phyloP scores from a whole-genome alignment of 768 basidiomycete genomes.

The Mycena chlorophos region DNA sequence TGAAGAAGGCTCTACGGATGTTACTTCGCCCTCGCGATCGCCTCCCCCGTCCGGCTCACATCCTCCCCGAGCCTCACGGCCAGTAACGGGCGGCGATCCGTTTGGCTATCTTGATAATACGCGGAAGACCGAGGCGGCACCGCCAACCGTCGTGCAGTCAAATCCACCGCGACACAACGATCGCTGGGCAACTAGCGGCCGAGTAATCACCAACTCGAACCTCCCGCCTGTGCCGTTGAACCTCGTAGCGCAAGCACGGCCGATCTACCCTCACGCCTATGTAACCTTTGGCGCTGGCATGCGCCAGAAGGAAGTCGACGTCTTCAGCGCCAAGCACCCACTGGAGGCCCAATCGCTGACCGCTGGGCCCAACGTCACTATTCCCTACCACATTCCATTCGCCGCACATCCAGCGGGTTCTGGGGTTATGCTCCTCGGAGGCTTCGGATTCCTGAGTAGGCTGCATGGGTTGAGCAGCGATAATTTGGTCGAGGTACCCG shows the following conservation, averaged over 20 bases:
- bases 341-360: slow-evolving; percentile 60
- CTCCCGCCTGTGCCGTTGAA: slow-evolving; percentile 36
- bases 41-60: slow-evolving; percentile 9
- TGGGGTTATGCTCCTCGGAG: slow-evolving; percentile 79
- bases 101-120: slow-evolving; percentile 58
- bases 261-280: slow-evolving; percentile 70
- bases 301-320: slow-evolving; percentile 82
- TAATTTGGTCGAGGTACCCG: slow-evolving; percentile 74
- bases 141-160: slow-evolving; percentile 32
- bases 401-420: slow-evolving; percentile 80
- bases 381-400: slow-evolving; percentile 82
- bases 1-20: slow-evolving; percentile 27
- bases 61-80: slow-evolving; percentile 8
- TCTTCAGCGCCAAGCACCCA: slow-evolving; percentile 67
- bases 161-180: slow-evolving; percentile 38
- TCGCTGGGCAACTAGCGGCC: slow-evolving; percentile 31
- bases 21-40: slow-evolving; percentile 30
- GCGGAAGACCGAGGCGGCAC: slow-evolving; percentile 31
- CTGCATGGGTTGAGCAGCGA: slow-evolving; percentile 86
- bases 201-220: slow-evolving; percentile 28
- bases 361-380: slow-evolving; percentile 48
- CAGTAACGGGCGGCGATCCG: slow-evolving; percentile 44
- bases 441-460: slow-evolving; percentile 86
- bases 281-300: slow-evolving; percentile 87
- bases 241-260: slow-evolving; percentile 51